Percentiles rank a stretch among this genome's conserved stretches.
Evolutionary conservation across 768 basidiomycete species (phyloP).

Genomic region (Agrocybe praecox): DNA sequence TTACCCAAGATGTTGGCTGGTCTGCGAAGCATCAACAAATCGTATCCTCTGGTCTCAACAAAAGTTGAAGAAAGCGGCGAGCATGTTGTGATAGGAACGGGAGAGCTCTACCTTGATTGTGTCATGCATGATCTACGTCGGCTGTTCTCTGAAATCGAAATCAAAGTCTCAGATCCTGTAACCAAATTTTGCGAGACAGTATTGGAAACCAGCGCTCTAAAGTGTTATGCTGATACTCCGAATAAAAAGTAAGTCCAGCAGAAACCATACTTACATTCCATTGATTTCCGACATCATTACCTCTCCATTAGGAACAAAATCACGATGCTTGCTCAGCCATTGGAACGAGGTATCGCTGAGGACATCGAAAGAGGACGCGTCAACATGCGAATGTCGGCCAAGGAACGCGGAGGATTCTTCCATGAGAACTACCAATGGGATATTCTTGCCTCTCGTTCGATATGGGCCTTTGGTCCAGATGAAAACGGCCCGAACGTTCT

Average conservation of each 20-base stretch:
- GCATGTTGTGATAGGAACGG: conserved; percentile 95
- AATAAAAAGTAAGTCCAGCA: conserved; percentile 94
- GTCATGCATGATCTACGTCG: conserved; percentile 94
- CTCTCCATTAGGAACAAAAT: conserved; percentile 78
- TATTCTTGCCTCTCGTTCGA: conserved; percentile 92
- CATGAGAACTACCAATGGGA: conserved; percentile 99
- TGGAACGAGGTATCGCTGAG: conserved; percentile 94
- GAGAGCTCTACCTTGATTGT: conserved; percentile 95
- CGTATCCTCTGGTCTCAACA: conserved; percentile 90
- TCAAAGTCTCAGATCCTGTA: conserved; percentile 99
- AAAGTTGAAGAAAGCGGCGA: conserved; percentile 99
- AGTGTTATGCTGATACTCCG: conserved; percentile 99
- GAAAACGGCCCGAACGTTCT: conserved; percentile 93
- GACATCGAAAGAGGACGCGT: conserved; percentile 94
- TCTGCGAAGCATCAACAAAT: conserved; percentile 95
- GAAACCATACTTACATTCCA: not conserved
- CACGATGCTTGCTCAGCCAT: conserved; percentile 98
- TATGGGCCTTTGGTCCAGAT: conserved; percentile 99
- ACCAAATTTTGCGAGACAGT: conserved; percentile 99
- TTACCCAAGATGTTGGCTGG: conserved; percentile 99
- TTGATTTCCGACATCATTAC: conserved; percentile 9
- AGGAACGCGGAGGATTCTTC: conserved; percentile 95
- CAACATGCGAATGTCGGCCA: conserved; percentile 92
- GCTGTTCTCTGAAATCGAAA: conserved; percentile 97
- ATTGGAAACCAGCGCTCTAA: conserved; percentile 94